Evolutionary conservation across 2,329 filamentous ascomycete species (phyloP), one percentile per base, ranked within the genome.

Genomic region (Cyphellophora attinorum): DNA sequence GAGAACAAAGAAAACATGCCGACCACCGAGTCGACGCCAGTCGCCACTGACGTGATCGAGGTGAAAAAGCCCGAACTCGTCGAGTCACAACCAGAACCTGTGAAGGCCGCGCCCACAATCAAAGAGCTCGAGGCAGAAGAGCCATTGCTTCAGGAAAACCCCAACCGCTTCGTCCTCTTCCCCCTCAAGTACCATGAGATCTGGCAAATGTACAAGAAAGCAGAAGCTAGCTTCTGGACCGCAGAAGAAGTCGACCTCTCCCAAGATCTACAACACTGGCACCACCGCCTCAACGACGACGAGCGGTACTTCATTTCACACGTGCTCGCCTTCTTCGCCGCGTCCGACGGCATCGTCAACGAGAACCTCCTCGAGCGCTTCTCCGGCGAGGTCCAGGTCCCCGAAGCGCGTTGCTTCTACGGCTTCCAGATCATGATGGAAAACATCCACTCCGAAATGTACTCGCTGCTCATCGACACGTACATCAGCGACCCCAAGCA

Each of bases 351-450:
- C 57, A 98, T 98, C 49, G 91, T 98, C 72, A 98, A 98, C 60
- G 91, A 98, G 76, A 98, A 98, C 72, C 74, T 98, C 15, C 79
- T 98, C 41, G 88, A 96, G 76, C 85, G 91, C 45, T 98, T 98
- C 78, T 93, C 85, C 55, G 80, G 76, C 47, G 91, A 98, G 66
- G 89, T 98, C 18, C 91, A 98, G 68, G 79, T 96, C 39, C 89
- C 91, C 8, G 91, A 98, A 68, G 91, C 91, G 46, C 86, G 91
- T 55, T 98, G 91, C 79, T 98, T 98, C 75, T 98, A 98, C 64
- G 91, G 91, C 47, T 98, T 98, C 76, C 91, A 98, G 71, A 96
- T 96, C 70, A 98, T 98, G 91, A 96, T 98, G 85, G 91, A 98
- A 74, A 98, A 98, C 70, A 94, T 98, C 55, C 91, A 98, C 75